phyloP scores from a whole-genome alignment of 2,329 filamentous ascomycete genomes.

The Epichloe sp. region DNA sequence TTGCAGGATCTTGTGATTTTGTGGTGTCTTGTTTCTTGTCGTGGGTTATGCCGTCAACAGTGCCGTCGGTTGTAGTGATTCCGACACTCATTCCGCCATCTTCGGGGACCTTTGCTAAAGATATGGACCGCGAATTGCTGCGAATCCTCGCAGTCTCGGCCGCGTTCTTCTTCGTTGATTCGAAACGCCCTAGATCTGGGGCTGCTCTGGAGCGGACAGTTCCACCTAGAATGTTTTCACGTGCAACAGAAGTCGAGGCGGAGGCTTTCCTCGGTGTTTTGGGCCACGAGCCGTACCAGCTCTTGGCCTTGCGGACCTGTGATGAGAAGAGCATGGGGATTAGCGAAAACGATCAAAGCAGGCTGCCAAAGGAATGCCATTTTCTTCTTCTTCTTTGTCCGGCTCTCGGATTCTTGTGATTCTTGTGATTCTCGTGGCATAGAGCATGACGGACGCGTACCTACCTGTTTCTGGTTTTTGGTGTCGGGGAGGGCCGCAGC shows the following conservation, averaged over 20 bases:
- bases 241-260: slow-evolving; percentile 46
- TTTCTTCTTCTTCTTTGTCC: background rate
- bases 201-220: slow-evolving; percentile 33
- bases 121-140: slow-evolving; percentile 13
- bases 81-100: slow-evolving; percentile 6
- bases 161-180: slow-evolving; percentile 23
- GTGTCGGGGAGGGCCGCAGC: background rate
- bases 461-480: slow-evolving; percentile 7
- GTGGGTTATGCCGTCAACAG: background rate
- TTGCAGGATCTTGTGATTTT: background rate
- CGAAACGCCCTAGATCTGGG: slow-evolving; percentile 39
- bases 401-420: too few species aligned
- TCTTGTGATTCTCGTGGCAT: background rate
- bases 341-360: background rate
- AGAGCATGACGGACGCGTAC: background rate
- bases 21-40: slow-evolving; percentile 3
- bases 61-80: background rate
- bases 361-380: background rate
- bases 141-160: slow-evolving; percentile 20
- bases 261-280: slow-evolving; percentile 43
- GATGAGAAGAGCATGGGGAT: background rate
- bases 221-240: slow-evolving; percentile 47
- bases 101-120: slow-evolving; percentile 15
- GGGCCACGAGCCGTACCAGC: slow-evolving; percentile 53
- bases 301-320: slow-evolving; percentile 38